Conservation (phyloP, 352 stramenopile genomes). For the Phytopythium vexans region DNA sequence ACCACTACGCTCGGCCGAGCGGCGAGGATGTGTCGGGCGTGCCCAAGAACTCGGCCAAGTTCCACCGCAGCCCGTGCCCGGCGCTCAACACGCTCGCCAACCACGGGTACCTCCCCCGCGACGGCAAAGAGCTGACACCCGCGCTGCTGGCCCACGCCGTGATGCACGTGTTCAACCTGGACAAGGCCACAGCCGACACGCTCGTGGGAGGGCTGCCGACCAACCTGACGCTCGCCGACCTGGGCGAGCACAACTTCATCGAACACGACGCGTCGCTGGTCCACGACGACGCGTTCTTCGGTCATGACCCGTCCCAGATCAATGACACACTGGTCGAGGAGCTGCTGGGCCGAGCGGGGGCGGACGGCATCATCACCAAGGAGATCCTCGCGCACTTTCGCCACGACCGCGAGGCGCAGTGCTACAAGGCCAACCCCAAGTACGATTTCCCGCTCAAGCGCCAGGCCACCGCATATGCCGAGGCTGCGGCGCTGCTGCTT, state of each 20-base stretch:
- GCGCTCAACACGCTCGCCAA: constrained; percentile 71
- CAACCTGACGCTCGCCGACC: constrained; percentile 46
- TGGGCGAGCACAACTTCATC: constrained; percentile 56
- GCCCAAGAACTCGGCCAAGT: constrained; percentile 30
- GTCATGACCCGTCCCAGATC: constrained; percentile 34
- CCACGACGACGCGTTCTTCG: constrained; percentile 48
- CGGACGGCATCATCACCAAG: constrained; percentile 28
- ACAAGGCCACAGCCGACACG: constrained; percentile 26
- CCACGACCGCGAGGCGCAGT: constrained; percentile 36
- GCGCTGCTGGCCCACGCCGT: constrained; percentile 33
- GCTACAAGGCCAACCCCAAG: constrained; percentile 30
- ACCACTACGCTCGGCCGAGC: constrained; percentile 42
- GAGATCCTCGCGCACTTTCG: constrained; percentile 41
- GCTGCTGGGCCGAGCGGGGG: constrained; percentile 28
- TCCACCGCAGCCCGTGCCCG: constrained; percentile 61
- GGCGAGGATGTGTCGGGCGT: constrained; percentile 37
- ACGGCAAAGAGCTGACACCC: constrained; percentile 50
- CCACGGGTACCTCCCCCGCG: constrained; percentile 56
- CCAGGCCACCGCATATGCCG: constrained; percentile 33
- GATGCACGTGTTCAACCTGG: constrained; percentile 48
- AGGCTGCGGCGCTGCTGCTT: constrained; percentile 45
- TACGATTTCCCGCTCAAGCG: constrained; percentile 41
- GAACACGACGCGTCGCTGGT: constrained; percentile 75
- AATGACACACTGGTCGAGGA: constrained; percentile 40
- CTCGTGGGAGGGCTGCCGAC: constrained; percentile 28